These are phyloP conservation scores for Diaporthe sp. DNA, from an alignment of 2,329 filamentous ascomycete species.

Conservation along the genomic window DNA sequence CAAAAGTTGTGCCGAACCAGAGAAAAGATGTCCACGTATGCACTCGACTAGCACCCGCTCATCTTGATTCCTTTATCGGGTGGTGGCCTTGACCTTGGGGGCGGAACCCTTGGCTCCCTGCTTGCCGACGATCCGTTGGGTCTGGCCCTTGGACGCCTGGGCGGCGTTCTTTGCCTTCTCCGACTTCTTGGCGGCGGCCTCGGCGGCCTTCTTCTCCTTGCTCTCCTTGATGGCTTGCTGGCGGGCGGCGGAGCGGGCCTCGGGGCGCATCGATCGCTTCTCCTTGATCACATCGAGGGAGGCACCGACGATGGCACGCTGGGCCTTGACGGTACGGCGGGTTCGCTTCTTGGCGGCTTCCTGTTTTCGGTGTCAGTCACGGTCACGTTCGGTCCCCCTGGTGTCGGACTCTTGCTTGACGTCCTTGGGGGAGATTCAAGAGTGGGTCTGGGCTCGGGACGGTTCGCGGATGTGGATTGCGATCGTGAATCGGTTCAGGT, in stretches of 20 bases:
- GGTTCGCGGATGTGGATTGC: conserved; percentile 23
- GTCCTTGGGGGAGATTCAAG: not conserved
- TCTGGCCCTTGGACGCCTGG: conserved; percentile 80
- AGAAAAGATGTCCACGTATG: conserved; percentile 33
- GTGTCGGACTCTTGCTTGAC: not conserved
- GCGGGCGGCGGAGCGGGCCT: conserved; percentile 93
- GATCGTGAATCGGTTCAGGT: conserved; percentile 42
- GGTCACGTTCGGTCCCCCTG: not conserved
- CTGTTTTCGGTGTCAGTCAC: conserved; percentile 69
- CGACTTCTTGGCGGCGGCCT: conserved; percentile 94
- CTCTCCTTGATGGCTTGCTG: conserved; percentile 92
- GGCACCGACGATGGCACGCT: conserved; percentile 98
- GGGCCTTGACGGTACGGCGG: conserved; percentile 96
- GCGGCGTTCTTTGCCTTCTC: conserved; percentile 97
- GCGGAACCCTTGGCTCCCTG: conserved; percentile 94
- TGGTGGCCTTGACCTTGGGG: conserved; percentile 86
- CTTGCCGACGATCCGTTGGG: conserved; percentile 89
- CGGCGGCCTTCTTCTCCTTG: conserved; percentile 97
- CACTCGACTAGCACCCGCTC: conserved; percentile 36
- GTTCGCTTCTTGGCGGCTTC: conserved; percentile 99
- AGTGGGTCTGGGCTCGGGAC: conserved; percentile 22
- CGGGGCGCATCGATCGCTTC: conserved; percentile 92
- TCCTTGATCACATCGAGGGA: conserved; percentile 99
- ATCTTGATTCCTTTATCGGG: conserved; percentile 73
- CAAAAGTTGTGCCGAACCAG: conserved; percentile 27